Conservation (phyloP, 139 green algal species). For the Chlorella sp. region DNA sequence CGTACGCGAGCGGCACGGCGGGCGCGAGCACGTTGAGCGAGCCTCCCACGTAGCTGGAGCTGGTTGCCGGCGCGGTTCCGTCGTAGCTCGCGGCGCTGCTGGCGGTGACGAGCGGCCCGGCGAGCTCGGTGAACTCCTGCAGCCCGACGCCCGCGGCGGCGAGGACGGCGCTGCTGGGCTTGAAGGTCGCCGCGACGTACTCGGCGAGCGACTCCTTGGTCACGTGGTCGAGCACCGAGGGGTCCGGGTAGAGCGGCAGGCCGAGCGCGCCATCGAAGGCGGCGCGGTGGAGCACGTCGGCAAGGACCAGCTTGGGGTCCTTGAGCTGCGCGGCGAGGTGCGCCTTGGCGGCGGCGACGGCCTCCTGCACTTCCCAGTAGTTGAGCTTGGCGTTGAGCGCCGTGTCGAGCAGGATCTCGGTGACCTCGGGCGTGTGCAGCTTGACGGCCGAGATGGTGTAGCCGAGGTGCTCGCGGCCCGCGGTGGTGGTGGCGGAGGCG, state of each 20-base stretch:
- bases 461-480: slow-evolving; percentile 36
- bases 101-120: slow-evolving; percentile 15
- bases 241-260: slow-evolving; percentile 15
- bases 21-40: slow-evolving; percentile 30
- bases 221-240: slow-evolving; percentile 9
- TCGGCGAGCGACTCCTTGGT: slow-evolving; percentile 26
- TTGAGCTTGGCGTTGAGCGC: slow-evolving; percentile 44
- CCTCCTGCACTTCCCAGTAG: slow-evolving; percentile 45
- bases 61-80: not conserved
- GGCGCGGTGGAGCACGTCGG: slow-evolving; percentile 44
- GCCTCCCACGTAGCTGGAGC: slow-evolving; percentile 40
- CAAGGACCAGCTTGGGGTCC: slow-evolving; percentile 17
- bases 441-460: slow-evolving; percentile 28
- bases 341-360: slow-evolving; percentile 23
- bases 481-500: slow-evolving; percentile 16
- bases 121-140: slow-evolving; percentile 19
- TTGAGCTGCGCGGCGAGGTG: slow-evolving; percentile 19
- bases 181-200: slow-evolving; percentile 24
- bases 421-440: slow-evolving; percentile 38
- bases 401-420: slow-evolving; percentile 44
- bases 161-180: slow-evolving; percentile 22
- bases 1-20: slow-evolving; percentile 20
- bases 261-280: slow-evolving; percentile 33
- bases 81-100: not conserved
- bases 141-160: slow-evolving; percentile 29